Evolutionary conservation across 352 stramenopile species (phyloP).

Genomic region (Pythium plurisporium): DNA sequence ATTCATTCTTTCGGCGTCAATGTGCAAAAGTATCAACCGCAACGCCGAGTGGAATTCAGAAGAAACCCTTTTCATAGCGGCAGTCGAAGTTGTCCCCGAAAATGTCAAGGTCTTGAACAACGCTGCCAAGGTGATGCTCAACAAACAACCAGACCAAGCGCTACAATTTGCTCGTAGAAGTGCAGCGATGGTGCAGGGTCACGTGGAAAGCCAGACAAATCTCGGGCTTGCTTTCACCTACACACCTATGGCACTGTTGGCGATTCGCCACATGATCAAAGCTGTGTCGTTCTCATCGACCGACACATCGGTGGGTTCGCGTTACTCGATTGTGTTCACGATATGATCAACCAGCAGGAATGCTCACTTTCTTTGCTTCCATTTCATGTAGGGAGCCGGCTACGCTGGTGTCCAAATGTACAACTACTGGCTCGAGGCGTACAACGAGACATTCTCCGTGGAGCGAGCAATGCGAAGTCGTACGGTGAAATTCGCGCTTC

Average conservation of each 20-base stretch:
- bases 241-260: conserved; percentile 24
- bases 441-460: background rate
- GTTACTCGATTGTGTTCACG: background rate
- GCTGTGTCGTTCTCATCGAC: conserved; percentile 23
- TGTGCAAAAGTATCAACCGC: conserved; percentile 37
- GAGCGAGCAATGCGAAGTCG: conserved; percentile 8
- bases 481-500: background rate
- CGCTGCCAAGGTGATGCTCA: conserved; percentile 56
- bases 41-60: conserved; percentile 71
- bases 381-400: conserved; percentile 7
- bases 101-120: conserved; percentile 83
- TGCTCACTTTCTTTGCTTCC: too few species aligned
- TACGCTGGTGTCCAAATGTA: conserved; percentile 16
- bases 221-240: conserved; percentile 39
- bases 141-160: conserved; percentile 31
- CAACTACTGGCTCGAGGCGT: conserved; percentile 6
- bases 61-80: conserved; percentile 47
- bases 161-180: conserved; percentile 35
- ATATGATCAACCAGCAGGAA: too few species aligned
- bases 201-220: conserved; percentile 59
- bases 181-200: conserved; percentile 33
- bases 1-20: conserved; percentile 31
- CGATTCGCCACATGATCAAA: conserved; percentile 52
- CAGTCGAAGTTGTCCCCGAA: conserved; percentile 44
- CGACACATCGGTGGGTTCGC: conserved; percentile 16